phyloP scores from a whole-genome alignment of 1,284 basidiomycete species.

The Cronartium quercuum region DNA sequence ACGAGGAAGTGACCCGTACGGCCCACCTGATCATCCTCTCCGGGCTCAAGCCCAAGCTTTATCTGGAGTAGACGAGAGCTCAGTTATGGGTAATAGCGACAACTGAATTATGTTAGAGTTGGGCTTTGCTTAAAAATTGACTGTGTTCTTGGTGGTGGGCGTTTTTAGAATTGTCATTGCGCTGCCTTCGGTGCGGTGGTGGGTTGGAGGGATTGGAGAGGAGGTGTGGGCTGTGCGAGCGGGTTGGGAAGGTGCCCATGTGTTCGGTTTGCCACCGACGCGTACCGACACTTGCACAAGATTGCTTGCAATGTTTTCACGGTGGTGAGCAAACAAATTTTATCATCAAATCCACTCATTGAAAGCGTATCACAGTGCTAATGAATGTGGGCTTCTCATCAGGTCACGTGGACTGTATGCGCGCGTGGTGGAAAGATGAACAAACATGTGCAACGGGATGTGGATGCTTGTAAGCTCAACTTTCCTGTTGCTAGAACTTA shows the following conservation, averaged over 20 bases:
- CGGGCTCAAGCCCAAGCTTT: not conserved
- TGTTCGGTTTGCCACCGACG: slow-evolving; percentile 26
- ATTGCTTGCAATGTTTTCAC: slow-evolving; percentile 31
- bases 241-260: not conserved
- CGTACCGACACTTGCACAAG: slow-evolving; percentile 9
- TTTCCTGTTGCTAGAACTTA: not conserved
- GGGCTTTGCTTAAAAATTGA: not conserved
- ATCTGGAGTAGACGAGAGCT: slow-evolving; percentile 17
- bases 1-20: slow-evolving; percentile 1
- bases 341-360: not conserved
- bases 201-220: not conserved
- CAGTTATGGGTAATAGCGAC: not conserved
- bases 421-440: slow-evolving; percentile 13
- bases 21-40: not conserved
- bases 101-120: not conserved
- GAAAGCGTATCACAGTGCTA: not conserved
- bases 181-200: not conserved
- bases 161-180: not conserved
- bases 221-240: slow-evolving; percentile 4
- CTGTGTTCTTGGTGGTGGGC: not conserved
- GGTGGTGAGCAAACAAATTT: slow-evolving; percentile 1
- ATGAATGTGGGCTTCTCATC: not conserved
- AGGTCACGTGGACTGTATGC: slow-evolving; percentile 30
- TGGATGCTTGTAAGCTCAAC: slow-evolving; percentile 27
- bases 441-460: slow-evolving; percentile 21